phyloP scores from a whole-genome alignment of 345 rosid species.

The Gynandropsis gynandra region DNA sequence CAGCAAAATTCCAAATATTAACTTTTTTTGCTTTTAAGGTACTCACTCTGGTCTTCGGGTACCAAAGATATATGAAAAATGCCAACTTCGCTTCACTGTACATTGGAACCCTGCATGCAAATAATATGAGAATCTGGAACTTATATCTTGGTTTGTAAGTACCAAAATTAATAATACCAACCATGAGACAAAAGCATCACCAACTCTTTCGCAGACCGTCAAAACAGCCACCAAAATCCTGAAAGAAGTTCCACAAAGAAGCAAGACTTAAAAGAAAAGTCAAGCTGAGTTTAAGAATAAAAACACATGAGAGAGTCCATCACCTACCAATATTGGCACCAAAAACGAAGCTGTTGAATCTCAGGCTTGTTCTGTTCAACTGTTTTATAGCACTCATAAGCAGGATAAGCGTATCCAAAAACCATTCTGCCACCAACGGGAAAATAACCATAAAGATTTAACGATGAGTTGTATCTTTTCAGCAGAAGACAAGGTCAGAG shows the following conservation, averaged over 20 bases:
- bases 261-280: conserved; percentile 5
- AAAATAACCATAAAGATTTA: not conserved
- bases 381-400: conserved; percentile 59
- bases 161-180: conserved; percentile 16
- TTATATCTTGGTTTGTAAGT: not conserved
- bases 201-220: conserved; percentile 58
- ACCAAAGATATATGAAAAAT: conserved; percentile 63
- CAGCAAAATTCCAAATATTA: not conserved
- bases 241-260: conserved; percentile 8
- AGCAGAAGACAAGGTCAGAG: not conserved
- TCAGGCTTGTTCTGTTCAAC: conserved; percentile 49
- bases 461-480: not conserved
- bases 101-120: conserved; percentile 56
- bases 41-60: conserved; percentile 60
- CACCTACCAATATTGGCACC: conserved; percentile 80
- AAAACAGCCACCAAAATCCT: conserved; percentile 74
- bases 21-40: not conserved
- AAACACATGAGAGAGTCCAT: not conserved
- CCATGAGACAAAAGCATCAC: conserved; percentile 66
- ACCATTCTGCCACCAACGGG: conserved; percentile 35
- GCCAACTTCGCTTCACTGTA: conserved; percentile 76
- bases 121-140: conserved; percentile 8
- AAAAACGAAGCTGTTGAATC: conserved; percentile 46
- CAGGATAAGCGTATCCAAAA: conserved; percentile 76
- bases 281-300: not conserved